Evolutionary conservation across 768 basidiomycete genomes (phyloP), one percentile per base, ranked within the genome.

Genomic region (Lyophyllum semitale): DNA sequence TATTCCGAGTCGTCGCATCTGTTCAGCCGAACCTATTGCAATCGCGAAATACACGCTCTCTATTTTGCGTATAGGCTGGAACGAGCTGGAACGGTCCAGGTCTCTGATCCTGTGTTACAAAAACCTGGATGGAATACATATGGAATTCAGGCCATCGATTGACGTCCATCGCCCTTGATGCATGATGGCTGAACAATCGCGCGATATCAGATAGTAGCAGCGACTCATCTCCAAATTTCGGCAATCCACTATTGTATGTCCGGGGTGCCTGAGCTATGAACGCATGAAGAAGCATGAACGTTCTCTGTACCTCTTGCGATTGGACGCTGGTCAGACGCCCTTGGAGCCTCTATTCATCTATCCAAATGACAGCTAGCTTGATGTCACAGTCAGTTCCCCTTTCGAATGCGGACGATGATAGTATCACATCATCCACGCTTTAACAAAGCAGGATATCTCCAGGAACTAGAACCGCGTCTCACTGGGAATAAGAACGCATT

Each of bases 111-210:
- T 29, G 15, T 29, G 2, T 5, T 45, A 1, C 3, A 15, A 26
- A 45, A 30, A 7, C 29, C 22, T n/a, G 13, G 12, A 23, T 22
- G n/a, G n/a, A n/a, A n/a, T n/a, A n/a, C n/a, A n/a, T 44, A 17
- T n/a, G 30, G 43, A 35, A 22, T 37, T 45, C n/a, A 45, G 40
- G 40, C 20, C 25, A 45, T 45, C 51, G 51, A 53, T 53, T 43
- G 43, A 33, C 30, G 26, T 22, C 41, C 37, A 12, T 30, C 20
- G 13, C 51, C 51, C 51, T 53, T 53, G 51, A 53, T 53, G 51
- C 51, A 45, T 53, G 51, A 53, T 53, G 51, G 43, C 35, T 12
- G 8, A 43, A 12, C 29, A 22, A 53, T 46, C 43, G 22, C 43
- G 51, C 9, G 32, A n/a, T 35, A 48, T 53, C 30, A 37, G 23